Evolutionary conservation across 305 asterid species (phyloP).

Genomic region (Fraxinus floribunda): DNA sequence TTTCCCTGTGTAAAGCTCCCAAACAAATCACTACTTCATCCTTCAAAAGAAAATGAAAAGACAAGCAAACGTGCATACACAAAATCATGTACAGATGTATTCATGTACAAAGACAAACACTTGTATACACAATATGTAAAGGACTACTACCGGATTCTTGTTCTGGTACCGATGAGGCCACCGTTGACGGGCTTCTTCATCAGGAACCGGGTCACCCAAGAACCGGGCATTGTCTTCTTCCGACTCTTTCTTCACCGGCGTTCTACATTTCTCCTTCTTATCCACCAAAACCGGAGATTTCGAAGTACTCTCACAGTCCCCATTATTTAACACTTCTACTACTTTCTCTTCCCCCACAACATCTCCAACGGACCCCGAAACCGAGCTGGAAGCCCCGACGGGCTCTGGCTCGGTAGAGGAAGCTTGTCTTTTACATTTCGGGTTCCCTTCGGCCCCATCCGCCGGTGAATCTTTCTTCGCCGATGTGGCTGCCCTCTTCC

Average conservation of each 20-base stretch:
- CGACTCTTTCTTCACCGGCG: neutral
- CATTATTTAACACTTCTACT: neutral
- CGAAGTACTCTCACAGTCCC: neutral
- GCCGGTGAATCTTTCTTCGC: slow-evolving; percentile 13
- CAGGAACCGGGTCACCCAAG: slow-evolving; percentile 35
- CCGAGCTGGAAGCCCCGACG: neutral
- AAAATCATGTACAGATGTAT: neutral
- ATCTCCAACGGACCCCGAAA: slow-evolving; percentile 10
- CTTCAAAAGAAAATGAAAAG: neutral
- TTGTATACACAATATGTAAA: neutral
- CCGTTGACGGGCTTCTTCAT: slow-evolving; percentile 39
- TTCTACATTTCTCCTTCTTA: slow-evolving; percentile 13
- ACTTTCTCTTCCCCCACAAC: slow-evolving; percentile 7
- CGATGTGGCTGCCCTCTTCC: slow-evolving; percentile 23
- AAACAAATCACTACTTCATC: neutral
- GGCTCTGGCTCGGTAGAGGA: neutral
- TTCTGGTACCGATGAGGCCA: slow-evolving; percentile 59
- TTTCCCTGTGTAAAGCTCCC: neutral
- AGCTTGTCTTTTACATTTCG: neutral
- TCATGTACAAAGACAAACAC: neutral
- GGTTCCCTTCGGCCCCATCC: neutral
- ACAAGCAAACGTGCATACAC: neutral
- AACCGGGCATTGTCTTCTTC: slow-evolving; percentile 15
- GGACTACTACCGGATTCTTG: neutral
- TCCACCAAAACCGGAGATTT: neutral